phyloP scores from a whole-genome alignment of 306 rosid species.

The Ammopiptanthus mongolicus region DNA sequence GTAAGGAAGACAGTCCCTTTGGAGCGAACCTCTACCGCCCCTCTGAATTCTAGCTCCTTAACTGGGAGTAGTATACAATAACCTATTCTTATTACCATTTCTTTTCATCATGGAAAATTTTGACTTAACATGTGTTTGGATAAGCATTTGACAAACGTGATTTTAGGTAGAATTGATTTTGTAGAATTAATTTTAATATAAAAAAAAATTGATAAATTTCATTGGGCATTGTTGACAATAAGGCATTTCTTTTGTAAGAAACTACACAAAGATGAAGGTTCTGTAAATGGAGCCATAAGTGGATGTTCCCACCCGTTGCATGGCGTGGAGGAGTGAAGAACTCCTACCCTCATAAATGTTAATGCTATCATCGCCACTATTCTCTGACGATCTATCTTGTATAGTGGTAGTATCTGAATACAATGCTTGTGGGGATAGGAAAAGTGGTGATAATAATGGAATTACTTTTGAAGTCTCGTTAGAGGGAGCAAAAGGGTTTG shows the following conservation, averaged over 20 bases:
- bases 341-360: neutral
- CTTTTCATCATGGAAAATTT: neutral
- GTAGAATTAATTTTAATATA: too few relatives aligned
- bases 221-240: constrained; percentile 30
- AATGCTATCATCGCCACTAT: neutral
- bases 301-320: constrained; percentile 43
- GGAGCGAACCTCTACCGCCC: neutral
- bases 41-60: neutral
- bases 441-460: constrained; percentile 50
- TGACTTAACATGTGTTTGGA: too few relatives aligned
- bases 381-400: neutral
- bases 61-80: neutral
- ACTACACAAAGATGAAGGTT: constrained; percentile 38
- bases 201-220: neutral
- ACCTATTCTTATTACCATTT: too few relatives aligned
- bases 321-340: neutral
- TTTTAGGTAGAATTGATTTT: too few relatives aligned
- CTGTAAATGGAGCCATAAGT: constrained; percentile 24
- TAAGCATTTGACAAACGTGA: too few relatives aligned
- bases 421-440: constrained; percentile 32
- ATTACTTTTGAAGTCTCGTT: constrained; percentile 28
- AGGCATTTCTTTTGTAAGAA: constrained; percentile 47
- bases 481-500: neutral
- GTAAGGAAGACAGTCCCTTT: too few relatives aligned
- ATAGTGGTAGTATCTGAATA: neutral